Percentiles rank a stretch among this genome's conserved stretches.
phyloP scores from a whole-genome alignment of 306 rosid genomes.

The Rosa rugosa region DNA sequence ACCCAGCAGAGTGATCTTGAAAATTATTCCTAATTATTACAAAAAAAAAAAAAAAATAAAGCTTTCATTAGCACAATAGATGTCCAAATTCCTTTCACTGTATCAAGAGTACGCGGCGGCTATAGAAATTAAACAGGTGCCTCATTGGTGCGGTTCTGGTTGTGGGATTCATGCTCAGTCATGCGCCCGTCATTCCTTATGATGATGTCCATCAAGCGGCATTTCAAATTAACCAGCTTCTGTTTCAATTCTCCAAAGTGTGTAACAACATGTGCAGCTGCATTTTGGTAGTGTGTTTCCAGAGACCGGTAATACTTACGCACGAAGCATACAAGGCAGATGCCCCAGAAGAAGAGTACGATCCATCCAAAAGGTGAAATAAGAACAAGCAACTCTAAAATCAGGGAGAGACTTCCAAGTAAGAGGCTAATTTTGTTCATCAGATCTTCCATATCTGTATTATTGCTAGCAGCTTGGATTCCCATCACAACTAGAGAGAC shows the following conservation, averaged over 20 bases:
- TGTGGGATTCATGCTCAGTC: no score
- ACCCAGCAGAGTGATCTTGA: no score
- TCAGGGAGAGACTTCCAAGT: not conserved
- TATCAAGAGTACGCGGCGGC: not conserved
- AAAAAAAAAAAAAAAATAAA: no score
- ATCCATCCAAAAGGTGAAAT: not conserved
- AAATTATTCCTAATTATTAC: no score
- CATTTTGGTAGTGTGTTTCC: not conserved
- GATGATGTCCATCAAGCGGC: no score
- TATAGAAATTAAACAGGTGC: not conserved
- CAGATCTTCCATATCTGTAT: not conserved
- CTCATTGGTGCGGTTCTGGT: no score
- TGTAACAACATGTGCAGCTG: not conserved
- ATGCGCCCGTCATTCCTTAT: no score
- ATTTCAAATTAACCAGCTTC: not conserved
- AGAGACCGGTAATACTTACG: not conserved
- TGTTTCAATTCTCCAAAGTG: not conserved
- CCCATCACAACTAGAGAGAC: not conserved
- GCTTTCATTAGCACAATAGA: no score
- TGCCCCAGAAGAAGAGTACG: not conserved
- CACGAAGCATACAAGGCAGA: not conserved
- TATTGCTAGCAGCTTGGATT: not conserved
- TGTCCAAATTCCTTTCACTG: not conserved
- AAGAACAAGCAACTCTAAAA: not conserved
- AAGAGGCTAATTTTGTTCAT: not conserved